Evolutionary conservation across 495 filamentous ascomycete genomes (phyloP).

Genomic region (Aspergillus cavernicola): DNA sequence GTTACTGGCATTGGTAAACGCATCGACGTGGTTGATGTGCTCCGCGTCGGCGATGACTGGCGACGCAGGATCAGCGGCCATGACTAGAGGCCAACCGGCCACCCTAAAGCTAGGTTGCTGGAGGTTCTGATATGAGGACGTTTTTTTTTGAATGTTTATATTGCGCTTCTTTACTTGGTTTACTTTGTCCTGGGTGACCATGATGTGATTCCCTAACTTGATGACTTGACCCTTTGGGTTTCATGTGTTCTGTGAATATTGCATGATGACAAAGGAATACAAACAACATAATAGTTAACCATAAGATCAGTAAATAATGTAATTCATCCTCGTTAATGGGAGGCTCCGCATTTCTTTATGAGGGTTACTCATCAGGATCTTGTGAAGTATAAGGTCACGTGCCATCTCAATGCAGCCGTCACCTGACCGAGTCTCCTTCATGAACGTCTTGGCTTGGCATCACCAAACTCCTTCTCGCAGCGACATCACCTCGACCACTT

Average conservation of each 20-base stretch:
- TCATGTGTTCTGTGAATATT: conserved; percentile 10
- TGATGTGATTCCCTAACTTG: conserved; percentile 34
- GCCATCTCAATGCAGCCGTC: conserved; percentile 25
- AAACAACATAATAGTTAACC: too few relatives aligned
- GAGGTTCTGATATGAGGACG: conserved; percentile 24
- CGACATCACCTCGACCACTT: conserved; percentile 21
- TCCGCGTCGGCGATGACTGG: conserved; percentile 80
- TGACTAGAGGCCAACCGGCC: conserved; percentile 52
- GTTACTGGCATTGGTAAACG: conserved; percentile 81
- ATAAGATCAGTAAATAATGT: too few relatives aligned
- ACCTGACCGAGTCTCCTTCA: conserved; percentile 33
- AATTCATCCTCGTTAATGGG: too few relatives aligned
- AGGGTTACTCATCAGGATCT: background rate
- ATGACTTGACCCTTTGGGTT: conserved; percentile 12
- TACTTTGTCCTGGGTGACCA: conserved; percentile 18
- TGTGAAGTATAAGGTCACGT: conserved; percentile 1
- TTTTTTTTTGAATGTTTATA: conserved; percentile 30
- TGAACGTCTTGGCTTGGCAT: conserved; percentile 42
- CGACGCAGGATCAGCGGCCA: conserved; percentile 64
- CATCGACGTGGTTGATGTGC: conserved; percentile 78
- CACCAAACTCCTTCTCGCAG: conserved; percentile 35
- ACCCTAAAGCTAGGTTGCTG: background rate
- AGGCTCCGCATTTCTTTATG: too few relatives aligned
- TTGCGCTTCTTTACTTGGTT: conserved; percentile 14
- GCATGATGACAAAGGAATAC: conserved; percentile 1